Evolutionary conservation across 2,329 filamentous ascomycete genomes (phyloP).

Genomic region (Fusarium sp.): DNA sequence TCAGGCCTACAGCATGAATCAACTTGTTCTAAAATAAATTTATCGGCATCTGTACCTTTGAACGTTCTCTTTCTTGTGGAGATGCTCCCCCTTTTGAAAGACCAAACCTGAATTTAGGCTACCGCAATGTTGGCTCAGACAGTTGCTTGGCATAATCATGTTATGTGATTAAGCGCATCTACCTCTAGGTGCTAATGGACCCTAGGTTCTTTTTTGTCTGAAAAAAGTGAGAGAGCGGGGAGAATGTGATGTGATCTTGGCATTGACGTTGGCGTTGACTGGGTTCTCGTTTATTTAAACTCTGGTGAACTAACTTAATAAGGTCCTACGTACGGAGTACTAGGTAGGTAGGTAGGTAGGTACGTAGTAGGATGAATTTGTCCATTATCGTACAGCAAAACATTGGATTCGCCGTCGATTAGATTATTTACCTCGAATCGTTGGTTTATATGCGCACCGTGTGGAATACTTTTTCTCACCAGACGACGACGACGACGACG

Average conservation of each 20-base stretch:
- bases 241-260: constrained; percentile 1
- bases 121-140: neutral
- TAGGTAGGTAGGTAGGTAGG: neutral
- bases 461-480: neutral
- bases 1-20: neutral
- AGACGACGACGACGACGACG: neutral
- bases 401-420: neutral
- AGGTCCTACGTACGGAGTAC: neutral
- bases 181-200: neutral
- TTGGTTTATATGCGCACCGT: neutral
- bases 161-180: neutral
- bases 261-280: neutral
- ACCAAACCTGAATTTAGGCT: neutral
- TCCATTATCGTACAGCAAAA: neutral
- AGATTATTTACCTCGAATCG: neutral
- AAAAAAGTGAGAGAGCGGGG: neutral
- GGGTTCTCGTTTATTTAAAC: neutral
- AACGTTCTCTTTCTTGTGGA: neutral
- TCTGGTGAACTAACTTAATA: neutral
- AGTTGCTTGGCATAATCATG: neutral
- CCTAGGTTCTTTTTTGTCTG: neutral
- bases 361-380: neutral
- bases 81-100: neutral
- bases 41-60: neutral
- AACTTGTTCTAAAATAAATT: neutral